Conservation (phyloP, 2,329 filamentous ascomycete genomes). For the Endoconidiophora polonica region DNA sequence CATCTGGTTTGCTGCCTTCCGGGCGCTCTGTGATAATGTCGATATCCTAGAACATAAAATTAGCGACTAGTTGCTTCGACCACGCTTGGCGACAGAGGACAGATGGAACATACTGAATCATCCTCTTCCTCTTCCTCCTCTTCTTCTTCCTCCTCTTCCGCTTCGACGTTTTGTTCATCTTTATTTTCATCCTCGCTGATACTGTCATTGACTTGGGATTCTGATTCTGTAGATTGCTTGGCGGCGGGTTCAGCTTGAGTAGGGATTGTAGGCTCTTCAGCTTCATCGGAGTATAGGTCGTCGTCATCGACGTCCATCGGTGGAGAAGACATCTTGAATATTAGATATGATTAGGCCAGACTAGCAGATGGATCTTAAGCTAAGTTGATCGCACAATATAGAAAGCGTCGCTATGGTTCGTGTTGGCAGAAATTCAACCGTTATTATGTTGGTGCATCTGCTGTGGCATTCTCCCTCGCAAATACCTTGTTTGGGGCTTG, state of each 20-base stretch:
- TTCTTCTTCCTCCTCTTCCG: conserved; percentile 43
- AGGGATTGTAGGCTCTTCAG: conserved; percentile 34
- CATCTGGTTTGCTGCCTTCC: conserved; percentile 43
- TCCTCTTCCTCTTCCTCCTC: conserved; percentile 42
- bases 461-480: too few relatives aligned
- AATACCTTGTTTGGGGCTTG: too few relatives aligned
- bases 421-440: background rate
- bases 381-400: background rate
- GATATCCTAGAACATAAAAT: conserved; percentile 34
- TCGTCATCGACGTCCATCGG: conserved; percentile 51
- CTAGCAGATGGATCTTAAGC: background rate
- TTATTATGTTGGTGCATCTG: too few relatives aligned
- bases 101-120: conserved; percentile 9
- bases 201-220: background rate
- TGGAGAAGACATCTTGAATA: conserved; percentile 7
- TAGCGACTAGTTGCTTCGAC: background rate
- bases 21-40: conserved; percentile 53
- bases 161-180: conserved; percentile 39
- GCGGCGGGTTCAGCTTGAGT: conserved; percentile 17
- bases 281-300: conserved; percentile 40
- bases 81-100: background rate
- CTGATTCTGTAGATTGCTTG: background rate
- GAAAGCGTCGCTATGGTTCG: background rate
- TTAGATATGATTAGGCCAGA: background rate
- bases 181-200: conserved; percentile 30